phyloP scores from a whole-genome alignment of 805 yeast species.

The Priceomyces melissophilus region DNA sequence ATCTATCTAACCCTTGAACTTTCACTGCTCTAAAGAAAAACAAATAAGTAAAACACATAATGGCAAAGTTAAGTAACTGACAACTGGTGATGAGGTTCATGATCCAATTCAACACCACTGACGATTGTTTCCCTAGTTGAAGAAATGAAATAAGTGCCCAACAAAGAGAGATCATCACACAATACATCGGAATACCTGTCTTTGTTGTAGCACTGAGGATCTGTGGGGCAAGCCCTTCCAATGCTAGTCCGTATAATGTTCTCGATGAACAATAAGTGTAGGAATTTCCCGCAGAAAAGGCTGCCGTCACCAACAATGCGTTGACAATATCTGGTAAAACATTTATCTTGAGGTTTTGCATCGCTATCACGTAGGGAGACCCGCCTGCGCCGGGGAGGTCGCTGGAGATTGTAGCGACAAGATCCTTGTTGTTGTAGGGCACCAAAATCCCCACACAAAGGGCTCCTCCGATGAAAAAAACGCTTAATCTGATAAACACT shows the following conservation, averaged over 20 bases:
- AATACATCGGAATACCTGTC: constrained; percentile 45
- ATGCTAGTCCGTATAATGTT: constrained; percentile 44
- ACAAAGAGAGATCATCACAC: constrained; percentile 37
- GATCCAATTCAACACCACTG: constrained; percentile 32
- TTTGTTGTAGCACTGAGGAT: constrained; percentile 42
- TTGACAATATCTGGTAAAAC: constrained; percentile 46
- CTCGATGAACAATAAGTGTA: constrained; percentile 48
- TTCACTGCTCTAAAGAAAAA: constrained; percentile 57
- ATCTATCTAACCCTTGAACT: constrained; percentile 25
- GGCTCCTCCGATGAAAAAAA: constrained; percentile 71
- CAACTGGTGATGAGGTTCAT: constrained; percentile 31
- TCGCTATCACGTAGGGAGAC: constrained; percentile 49
- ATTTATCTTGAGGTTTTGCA: constrained; percentile 43
- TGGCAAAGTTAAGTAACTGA: constrained; percentile 26
- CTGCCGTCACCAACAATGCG: constrained; percentile 39
- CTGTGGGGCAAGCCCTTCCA: constrained; percentile 46
- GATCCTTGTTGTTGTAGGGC: constrained; percentile 61
- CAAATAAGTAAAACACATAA: constrained; percentile 50
- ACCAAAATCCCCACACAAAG: constrained; percentile 75
- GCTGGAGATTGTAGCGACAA: constrained; percentile 56
- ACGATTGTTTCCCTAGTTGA: constrained; percentile 43
- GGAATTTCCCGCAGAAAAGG: constrained; percentile 49
- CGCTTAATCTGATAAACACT: constrained; percentile 63
- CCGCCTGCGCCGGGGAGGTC: constrained; percentile 63
- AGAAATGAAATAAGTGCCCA: constrained; percentile 67